These are phyloP conservation scores for Quercus aquifolioides DNA, from an alignment of 306 rosid genomes.

Conservation along the genomic window DNA sequence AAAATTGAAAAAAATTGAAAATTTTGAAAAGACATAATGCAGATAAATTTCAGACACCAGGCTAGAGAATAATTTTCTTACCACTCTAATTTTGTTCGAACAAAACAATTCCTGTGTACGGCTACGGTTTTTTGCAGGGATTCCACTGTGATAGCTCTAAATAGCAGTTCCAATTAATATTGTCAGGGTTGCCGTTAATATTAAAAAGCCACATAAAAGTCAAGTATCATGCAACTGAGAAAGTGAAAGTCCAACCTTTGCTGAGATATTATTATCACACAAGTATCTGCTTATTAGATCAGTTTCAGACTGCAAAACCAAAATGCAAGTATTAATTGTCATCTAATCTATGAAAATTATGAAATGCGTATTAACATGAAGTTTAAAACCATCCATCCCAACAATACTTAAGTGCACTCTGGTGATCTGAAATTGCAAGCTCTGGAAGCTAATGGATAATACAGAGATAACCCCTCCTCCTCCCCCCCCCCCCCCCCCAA, in stretches of 20 bases:
- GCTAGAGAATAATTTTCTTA: conserved; percentile 36
- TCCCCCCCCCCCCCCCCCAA: too few relatives aligned
- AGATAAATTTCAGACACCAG: conserved; percentile 13
- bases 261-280: conserved; percentile 61
- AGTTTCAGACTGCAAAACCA: conserved; percentile 68
- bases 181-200: conserved; percentile 30
- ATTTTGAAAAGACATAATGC: conserved; percentile 7
- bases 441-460: not conserved
- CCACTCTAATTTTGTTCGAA: conserved; percentile 88
- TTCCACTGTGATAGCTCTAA: conserved; percentile 84
- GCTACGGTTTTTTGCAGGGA: conserved; percentile 76
- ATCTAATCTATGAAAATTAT: conserved; percentile 7
- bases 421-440: conserved; percentile 10
- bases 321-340: conserved; percentile 18
- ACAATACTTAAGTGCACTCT: conserved; percentile 2
- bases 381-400: conserved; percentile 3
- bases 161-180: conserved; percentile 20
- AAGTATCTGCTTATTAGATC: conserved; percentile 70
- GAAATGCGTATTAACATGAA: conserved; percentile 7
- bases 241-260: conserved; percentile 66
- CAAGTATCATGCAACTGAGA: conserved; percentile 14
- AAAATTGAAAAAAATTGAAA: conserved; percentile 8
- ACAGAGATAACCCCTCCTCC: not conserved
- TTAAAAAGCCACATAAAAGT: conserved; percentile 9
- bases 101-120: conserved; percentile 75